Evolutionary conservation across 768 basidiomycete genomes (phyloP).

Genomic region (Auriculariales sp.): DNA sequence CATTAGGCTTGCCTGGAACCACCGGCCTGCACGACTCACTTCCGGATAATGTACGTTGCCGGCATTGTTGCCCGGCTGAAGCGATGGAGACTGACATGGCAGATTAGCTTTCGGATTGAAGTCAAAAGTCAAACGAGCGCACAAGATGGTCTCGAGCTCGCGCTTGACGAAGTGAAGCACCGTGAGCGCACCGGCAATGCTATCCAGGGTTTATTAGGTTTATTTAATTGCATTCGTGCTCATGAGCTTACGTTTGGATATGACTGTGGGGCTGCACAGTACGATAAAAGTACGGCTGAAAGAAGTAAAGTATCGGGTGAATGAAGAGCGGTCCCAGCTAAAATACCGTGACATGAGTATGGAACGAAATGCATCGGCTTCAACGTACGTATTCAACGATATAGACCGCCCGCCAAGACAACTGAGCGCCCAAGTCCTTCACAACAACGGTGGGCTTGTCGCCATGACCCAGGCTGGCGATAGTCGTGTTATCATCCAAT

Average conservation of each 20-base stretch:
- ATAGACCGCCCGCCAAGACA: conserved; percentile 81
- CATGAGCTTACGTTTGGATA: conserved; percentile 49
- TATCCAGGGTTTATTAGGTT: conserved; percentile 12
- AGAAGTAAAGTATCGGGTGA: conserved; percentile 72
- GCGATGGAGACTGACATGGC: conserved; percentile 56
- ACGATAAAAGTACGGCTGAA: conserved; percentile 58
- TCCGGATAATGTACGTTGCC: conserved; percentile 68
- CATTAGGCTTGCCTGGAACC: too few species aligned
- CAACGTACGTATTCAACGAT: conserved; percentile 82
- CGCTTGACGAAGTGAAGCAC: conserved; percentile 85
- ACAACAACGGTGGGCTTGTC: conserved; percentile 54
- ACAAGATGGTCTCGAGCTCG: conserved; percentile 86
- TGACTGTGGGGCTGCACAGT: conserved; percentile 53
- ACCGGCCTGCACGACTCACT: conserved; percentile 53
- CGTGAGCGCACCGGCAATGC: conserved; percentile 59
- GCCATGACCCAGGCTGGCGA: conserved; percentile 40
- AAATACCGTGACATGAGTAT: not conserved
- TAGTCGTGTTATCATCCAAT: conserved; percentile 45
- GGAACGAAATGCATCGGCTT: not conserved
- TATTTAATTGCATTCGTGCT: not conserved
- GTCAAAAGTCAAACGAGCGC: conserved; percentile 12
- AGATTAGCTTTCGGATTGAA: not conserved
- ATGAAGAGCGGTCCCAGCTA: conserved; percentile 81
- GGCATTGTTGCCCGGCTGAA: conserved; percentile 97
- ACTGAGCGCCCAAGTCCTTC: conserved; percentile 86